Base-by-base conservation (phyloP, 2,329 filamentous ascomycete species). In the Bipolaris bicolor region DNA sequence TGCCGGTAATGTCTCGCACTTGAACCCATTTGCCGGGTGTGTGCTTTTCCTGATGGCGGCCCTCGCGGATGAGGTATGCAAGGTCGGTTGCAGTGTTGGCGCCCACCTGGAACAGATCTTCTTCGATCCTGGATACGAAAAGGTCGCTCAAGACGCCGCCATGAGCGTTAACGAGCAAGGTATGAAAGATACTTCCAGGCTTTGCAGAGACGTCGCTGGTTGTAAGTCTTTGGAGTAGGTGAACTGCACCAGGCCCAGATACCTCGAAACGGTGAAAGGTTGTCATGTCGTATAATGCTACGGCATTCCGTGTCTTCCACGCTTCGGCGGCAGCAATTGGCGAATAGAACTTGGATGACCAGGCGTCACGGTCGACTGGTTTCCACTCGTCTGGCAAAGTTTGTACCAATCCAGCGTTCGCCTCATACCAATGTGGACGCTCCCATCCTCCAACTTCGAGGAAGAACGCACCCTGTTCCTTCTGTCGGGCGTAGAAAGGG, bases 241-340 rank as follows among this genome's bases (percentile, higher is more conserved):
- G 70, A 0, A 81, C 75, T 1, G 85, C 82, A 0, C 86, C 86
- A 0, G 85, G 83, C 0, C 86, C 86, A 1, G 80, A 80, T 0
- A 88, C 76, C 55, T 87, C 83, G 3, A 88, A 77, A 1, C 86
- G 79, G 20, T 85, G 81, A 34, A 87, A 79, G 0, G 86, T 82
- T 1, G 85, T 87, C 79, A 88, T 82, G 61, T 88, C 86, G 65
- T 84, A 88, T 80, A 88, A 79, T 7, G 84, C 86, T 2, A 83
- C 85, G 0, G 84, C 82, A 5, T 84, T 86, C 1, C 86, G 80
- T 1, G 86, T 88, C 76, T 86, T 88, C 85, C 85, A 88, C 0
- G 86, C 86, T 68, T 88, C 86, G 0, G 77, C 85, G 0, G 84
- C 85, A 0, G 81, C 79, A 36, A 88, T 82, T 0, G 85, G 83